Base-by-base conservation (phyloP, 2,329 filamentous ascomycete genomes). In the Herpotrichia juniperi region DNA sequence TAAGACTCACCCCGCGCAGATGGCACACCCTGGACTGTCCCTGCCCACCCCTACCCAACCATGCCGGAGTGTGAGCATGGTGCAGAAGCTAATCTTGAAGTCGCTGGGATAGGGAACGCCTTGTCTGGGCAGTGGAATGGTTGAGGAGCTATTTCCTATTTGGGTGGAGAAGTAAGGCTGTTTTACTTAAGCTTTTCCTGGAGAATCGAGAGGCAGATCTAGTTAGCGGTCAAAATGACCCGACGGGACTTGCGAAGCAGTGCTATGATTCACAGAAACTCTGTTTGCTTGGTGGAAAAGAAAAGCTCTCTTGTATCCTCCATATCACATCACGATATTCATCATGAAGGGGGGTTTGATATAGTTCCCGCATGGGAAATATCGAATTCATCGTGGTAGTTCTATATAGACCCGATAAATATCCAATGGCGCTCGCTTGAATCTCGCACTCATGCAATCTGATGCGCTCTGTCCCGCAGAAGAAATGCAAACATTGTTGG, bases 361-460 rank as follows among this genome's bases (percentile, higher is more conserved):
- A 37, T 4, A 26, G 32, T 26, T 30, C 30, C 30, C 31, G 11
- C 25, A 22, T 24, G 31, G 19, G 34, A 21, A 19, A 37, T 37
- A 37, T 37, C 34, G 21, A 17, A 30, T 26, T 31, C 9, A 47
- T 43, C 16, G 16, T 35, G 53, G 22, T 19, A 17, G 22, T 45
- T 37, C 34, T 5, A 11, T 5, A 9, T 28, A 11, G 12, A 19
- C 37, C 19, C 8, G 19, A 19, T 24, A 22, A 25, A 22, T 11
- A 22, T 42, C 12, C 39, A 9, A 21, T 21, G 16, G 34, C 34
- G 10, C 8, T 37, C 34, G 7, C n/a, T 16, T 8, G n/a, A 8
- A 16, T n/a, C 39, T 25, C 14, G 42, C 30, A 54, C 50, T 59
- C 53, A 48, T 64, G 62, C 64, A 68, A 65, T 66, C 59, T 67